Percentiles rank a stretch among this genome's conserved stretches.
These are phyloP conservation scores for Didymella arachidicola DNA, from an alignment of 2,329 filamentous ascomycete species.

Conservation along the genomic window DNA sequence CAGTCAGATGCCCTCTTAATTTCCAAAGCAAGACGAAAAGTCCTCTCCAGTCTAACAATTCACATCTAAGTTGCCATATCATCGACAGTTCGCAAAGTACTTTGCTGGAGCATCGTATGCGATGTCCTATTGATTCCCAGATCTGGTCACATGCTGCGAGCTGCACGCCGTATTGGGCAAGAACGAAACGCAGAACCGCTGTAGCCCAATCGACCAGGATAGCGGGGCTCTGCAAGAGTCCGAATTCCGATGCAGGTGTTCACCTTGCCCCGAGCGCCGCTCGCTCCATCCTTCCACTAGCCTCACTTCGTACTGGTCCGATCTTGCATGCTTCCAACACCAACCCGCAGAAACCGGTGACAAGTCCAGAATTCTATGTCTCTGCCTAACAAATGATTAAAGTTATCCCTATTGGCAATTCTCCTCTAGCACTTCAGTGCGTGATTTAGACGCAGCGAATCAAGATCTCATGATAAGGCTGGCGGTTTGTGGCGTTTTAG, in stretches of 20 bases:
- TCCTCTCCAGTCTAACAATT: not conserved
- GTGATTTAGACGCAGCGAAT: slow-evolving; percentile 16
- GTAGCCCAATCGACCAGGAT: slow-evolving; percentile 7
- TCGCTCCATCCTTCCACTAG: slow-evolving; percentile 16
- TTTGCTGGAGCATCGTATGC: slow-evolving; percentile 2
- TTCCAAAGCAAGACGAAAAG: not conserved
- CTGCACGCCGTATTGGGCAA: slow-evolving; percentile 14
- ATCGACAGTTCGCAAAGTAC: not conserved
- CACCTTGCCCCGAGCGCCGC: slow-evolving; percentile 3
- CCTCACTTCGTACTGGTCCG: slow-evolving; percentile 2
- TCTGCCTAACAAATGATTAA: not conserved
- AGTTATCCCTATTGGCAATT: slow-evolving; percentile 1
- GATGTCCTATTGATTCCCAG: slow-evolving; percentile 4
- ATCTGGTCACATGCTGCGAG: slow-evolving; percentile 18
- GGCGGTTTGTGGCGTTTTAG: slow-evolving; percentile 8
- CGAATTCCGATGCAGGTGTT: slow-evolving; percentile 11
- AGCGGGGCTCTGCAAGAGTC: slow-evolving; percentile 8
- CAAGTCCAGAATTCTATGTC: slow-evolving; percentile 5
- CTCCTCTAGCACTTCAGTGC: slow-evolving; percentile 1
- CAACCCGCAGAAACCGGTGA: slow-evolving; percentile 15
- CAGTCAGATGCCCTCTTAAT: slow-evolving; percentile 9
- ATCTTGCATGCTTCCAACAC: slow-evolving; percentile 8
- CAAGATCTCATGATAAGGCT: slow-evolving; percentile 14
- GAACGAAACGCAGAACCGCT: slow-evolving; percentile 16
- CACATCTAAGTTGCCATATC: not conserved